Evolutionary conservation across 1,139 yeast species (phyloP).

Genomic region (Yamadazyma atmosphaerica): DNA sequence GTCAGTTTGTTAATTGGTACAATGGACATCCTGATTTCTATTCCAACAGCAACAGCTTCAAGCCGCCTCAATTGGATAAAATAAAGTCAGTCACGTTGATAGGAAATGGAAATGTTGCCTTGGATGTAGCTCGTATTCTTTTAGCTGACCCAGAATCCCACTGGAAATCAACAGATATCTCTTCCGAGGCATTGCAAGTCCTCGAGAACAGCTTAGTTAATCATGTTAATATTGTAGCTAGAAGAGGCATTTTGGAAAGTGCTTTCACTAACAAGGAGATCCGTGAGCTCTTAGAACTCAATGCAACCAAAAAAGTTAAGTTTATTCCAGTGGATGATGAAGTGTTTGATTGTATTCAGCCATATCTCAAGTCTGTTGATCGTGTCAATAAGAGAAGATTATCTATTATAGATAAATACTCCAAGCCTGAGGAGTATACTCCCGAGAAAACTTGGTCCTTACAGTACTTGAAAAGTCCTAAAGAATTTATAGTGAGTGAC

Average conservation of each 20-base stretch:
- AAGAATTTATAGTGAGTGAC: conserved; percentile 42
- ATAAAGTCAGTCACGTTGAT: conserved; percentile 72
- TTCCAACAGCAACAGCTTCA: conserved; percentile 24
- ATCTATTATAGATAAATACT: conserved; percentile 59
- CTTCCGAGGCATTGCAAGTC: conserved; percentile 55
- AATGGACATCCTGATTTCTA: conserved; percentile 77
- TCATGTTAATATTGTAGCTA: conserved; percentile 71
- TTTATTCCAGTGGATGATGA: conserved; percentile 56
- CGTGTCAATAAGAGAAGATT: conserved; percentile 72
- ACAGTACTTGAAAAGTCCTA: conserved; percentile 70
- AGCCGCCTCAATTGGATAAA: conserved; percentile 55
- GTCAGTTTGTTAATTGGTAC: conserved; percentile 94
- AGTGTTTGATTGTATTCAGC: conserved; percentile 41
- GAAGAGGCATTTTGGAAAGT: conserved; percentile 80
- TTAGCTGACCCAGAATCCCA: conserved; percentile 55
- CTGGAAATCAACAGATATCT: conserved; percentile 75
- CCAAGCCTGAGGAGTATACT: conserved; percentile 18
- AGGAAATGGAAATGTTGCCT: conserved; percentile 98
- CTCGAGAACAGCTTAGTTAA: conserved; percentile 56
- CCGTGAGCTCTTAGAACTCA: conserved; percentile 73
- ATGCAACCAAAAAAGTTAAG: conserved; percentile 47
- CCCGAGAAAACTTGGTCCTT: conserved; percentile 59
- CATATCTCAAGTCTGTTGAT: conserved; percentile 42
- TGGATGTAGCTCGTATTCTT: conserved; percentile 83
- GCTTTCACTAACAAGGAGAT: conserved; percentile 93